Conservation (phyloP, 768 basidiomycete species). For the Lactarius sp. region DNA sequence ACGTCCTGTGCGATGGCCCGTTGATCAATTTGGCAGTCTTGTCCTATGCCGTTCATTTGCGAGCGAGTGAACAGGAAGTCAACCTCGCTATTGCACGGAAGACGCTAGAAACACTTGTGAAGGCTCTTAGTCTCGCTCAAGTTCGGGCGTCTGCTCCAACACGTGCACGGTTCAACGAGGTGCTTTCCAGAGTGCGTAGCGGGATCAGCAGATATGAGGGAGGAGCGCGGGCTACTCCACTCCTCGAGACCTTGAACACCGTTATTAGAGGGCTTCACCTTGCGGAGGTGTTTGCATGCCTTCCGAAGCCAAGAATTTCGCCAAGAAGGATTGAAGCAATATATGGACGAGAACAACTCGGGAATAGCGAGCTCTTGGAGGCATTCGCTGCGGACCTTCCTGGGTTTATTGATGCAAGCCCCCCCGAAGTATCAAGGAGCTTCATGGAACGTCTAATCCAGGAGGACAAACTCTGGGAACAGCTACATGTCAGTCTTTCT, state of each 20-base stretch:
- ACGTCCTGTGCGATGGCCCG: constrained; percentile 1
- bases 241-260: not conserved
- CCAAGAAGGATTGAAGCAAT: not conserved
- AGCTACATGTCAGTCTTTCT: not conserved
- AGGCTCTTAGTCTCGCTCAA: not conserved
- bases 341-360: constrained; percentile 7
- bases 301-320: not conserved
- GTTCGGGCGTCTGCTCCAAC: not conserved
- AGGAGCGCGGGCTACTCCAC: not conserved
- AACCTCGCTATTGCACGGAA: not conserved
- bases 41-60: not conserved
- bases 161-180: not conserved
- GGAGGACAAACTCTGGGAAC: not conserved
- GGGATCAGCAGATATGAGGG: not conserved
- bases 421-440: not conserved
- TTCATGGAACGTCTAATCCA: not conserved
- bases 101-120: not conserved
- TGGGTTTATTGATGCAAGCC: not conserved
- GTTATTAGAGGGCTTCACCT: not conserved
- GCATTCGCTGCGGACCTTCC: constrained; percentile 1
- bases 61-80: not conserved
- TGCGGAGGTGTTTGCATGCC: not conserved
- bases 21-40: constrained; percentile 7
- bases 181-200: not conserved
- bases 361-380: not conserved